Conservation (phyloP, 139 green algal species). For the Tetratostichococcus sp. region DNA sequence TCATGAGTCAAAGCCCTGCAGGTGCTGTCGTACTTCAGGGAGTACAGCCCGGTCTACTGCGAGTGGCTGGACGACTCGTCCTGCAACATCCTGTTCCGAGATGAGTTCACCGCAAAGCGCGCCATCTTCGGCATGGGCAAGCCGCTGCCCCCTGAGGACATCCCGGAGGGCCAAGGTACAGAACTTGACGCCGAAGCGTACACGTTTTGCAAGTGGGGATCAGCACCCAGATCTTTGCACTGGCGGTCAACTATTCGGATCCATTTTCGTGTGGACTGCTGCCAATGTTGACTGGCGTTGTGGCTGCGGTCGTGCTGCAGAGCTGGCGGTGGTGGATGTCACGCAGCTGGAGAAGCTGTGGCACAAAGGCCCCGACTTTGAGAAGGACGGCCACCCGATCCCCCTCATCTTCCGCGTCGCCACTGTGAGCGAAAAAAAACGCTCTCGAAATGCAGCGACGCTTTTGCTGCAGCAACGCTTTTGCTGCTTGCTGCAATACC, state of each 20-base stretch:
- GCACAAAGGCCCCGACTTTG: slow-evolving; percentile 61
- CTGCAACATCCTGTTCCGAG: slow-evolving; percentile 74
- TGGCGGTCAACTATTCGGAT: too few species aligned
- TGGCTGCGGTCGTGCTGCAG: background rate
- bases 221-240: too few species aligned
- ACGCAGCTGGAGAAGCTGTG: slow-evolving; percentile 46
- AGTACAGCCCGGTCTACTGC: slow-evolving; percentile 70
- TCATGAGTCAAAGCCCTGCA: too few species aligned
- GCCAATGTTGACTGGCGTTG: too few species aligned
- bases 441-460: too few species aligned
- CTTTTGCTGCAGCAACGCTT: too few species aligned
- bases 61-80: slow-evolving; percentile 88
- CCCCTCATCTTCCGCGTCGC: slow-evolving; percentile 49
- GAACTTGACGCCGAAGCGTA: too few species aligned
- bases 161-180: slow-evolving; percentile 28
- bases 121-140: slow-evolving; percentile 58
- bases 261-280: too few species aligned
- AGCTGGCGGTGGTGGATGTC: background rate
- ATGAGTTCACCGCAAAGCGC: slow-evolving; percentile 47
- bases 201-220: too few species aligned
- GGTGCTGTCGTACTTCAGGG: slow-evolving; percentile 53
- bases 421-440: slow-evolving; percentile 5
- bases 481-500: too few species aligned
- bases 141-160: slow-evolving; percentile 51
- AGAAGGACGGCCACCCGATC: slow-evolving; percentile 27